A percentile compares a stretch with the other conserved stretches of the same genome.
phyloP scores from a whole-genome alignment of 1,139 yeast species.

The Pneumocystis wakefieldiae region DNA sequence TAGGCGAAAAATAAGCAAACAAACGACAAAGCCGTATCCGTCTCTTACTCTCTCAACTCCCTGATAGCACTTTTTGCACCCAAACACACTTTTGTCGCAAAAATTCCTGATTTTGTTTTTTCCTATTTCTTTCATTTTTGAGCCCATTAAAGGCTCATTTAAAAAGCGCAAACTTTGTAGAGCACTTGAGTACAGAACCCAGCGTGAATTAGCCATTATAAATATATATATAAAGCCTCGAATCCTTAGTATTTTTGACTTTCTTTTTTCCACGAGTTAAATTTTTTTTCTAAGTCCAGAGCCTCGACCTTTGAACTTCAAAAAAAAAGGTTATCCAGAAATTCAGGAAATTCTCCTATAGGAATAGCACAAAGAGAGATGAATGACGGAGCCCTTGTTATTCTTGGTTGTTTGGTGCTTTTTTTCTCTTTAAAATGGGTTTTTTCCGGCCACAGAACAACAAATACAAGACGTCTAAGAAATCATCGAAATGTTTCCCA shows the following conservation, averaged over 20 bases:
- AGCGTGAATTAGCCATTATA: neutral
- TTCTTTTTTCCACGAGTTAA: neutral
- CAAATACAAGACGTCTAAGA: constrained; percentile 1
- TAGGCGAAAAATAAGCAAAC: neutral
- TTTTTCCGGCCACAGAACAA: neutral
- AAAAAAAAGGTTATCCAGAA: neutral
- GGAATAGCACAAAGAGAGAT: neutral
- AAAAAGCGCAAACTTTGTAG: neutral
- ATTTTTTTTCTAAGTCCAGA: neutral
- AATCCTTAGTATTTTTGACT: neutral
- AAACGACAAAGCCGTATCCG: too few relatives aligned
- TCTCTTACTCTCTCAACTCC: too few relatives aligned
- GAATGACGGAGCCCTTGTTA: neutral
- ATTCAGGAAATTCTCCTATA: neutral
- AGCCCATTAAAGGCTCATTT: neutral
- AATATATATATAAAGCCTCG: neutral
- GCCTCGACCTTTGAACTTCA: neutral
- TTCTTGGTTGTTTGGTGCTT: neutral
- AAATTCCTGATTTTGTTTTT: neutral
- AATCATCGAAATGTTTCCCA: neutral
- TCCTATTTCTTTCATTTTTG: neutral
- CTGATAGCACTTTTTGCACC: neutral
- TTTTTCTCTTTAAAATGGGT: neutral
- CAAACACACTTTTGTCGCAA: neutral
- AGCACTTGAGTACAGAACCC: neutral